Evolutionary conservation across 805 yeast genomes (phyloP), one percentile per base, ranked within the genome.

Genomic region (Saccharomycopsis synnaedendra): DNA sequence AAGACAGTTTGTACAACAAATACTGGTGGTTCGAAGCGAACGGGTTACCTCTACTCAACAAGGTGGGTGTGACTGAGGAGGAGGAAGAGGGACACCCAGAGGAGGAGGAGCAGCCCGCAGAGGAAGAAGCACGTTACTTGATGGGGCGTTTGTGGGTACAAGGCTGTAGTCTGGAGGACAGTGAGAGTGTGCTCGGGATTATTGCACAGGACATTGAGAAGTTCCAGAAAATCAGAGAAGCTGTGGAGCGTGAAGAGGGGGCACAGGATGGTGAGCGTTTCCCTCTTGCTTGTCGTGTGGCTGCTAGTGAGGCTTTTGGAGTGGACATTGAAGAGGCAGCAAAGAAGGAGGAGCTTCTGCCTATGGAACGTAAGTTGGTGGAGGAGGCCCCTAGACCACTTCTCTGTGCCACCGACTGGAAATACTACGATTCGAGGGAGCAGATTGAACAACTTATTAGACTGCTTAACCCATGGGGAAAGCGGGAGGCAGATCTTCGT

Each of bases 21-120:
- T 93, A 90, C 61, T 93, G 95, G 95, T 93, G 96, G 96, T 79
- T 88, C 59, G 97, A 90, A 58, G 71, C 72, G 53, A 82, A 83
- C 58, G 98, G 97, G 0, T 68, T 87, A 43, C 86, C 88, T 3
- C 69, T 70, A 5, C 5, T 7, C 27, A 32, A 33, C 39, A 43
- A 56, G 29, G 64, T 58, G 19, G 60, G 56, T 7, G 64, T 57
- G 4, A 58, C 55, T 9, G 66, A 57, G 1, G 62, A 62, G 0
- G 55, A 54, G 5, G 67, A 58, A 27, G 73, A 60, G 0, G 75
- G 62, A 3, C 76, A 67, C 1, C 71, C 69, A 8, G 67, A 65
- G 3, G 72, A 68, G 1, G 71, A 66, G 4, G 75, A 71, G 6
- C 70, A 66, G 8, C 66, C 65, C 10, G 78, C 70, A 19, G 78